Base-by-base conservation (phyloP, 2,329 filamentous ascomycete genomes). In the Alternaria arbusti region DNA sequence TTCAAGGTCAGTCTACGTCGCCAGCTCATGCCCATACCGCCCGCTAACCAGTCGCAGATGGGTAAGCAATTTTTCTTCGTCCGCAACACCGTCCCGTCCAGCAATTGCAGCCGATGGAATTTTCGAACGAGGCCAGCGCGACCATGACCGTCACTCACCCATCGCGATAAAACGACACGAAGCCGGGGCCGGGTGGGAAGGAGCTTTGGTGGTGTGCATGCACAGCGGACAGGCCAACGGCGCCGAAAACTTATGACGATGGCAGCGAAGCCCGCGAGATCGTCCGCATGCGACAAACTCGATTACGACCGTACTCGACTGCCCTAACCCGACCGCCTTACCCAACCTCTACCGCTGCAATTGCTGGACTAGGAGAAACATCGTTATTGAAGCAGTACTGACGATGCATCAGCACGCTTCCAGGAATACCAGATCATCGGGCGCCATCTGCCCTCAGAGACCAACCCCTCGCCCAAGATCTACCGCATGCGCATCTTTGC, bases 401-500 rank as follows among this genome's bases (percentile, higher is more conserved):
- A 79, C 75, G 76, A 72, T 71, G 66, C 71, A 66, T 71, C 85
- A 99, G 96, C 94, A 93, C 96, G 96, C 90, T 94, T 99, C 88
- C 92, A 94, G 85, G 96, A 99, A 91, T 99, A 97, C 90, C 96
- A 98, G 91, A 95, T 99, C 88, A 97, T 99, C 84, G 96, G 96
- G 88, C 95, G 96, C 86, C 95, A 97, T 87, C 86, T 99, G 91
- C 96, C 96, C 86, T 93, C 91, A 82, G 96, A 99, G 88, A 88
- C 91, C 84, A 97, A 97, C 89, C 94, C 95, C 81, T 93, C 93
- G 81, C 96, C 96, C 80, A 95, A 96, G 88, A 91, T 99, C 85
- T 99, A 98, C 91, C 94, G 96, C 86, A 99, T 99, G 96, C 94
- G 94, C 85, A 97, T 99, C 86, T 99, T 99, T 85, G 96, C 96